Conservation (phyloP, 2,329 filamentous ascomycete species). For the Cytospora schulzeri region DNA sequence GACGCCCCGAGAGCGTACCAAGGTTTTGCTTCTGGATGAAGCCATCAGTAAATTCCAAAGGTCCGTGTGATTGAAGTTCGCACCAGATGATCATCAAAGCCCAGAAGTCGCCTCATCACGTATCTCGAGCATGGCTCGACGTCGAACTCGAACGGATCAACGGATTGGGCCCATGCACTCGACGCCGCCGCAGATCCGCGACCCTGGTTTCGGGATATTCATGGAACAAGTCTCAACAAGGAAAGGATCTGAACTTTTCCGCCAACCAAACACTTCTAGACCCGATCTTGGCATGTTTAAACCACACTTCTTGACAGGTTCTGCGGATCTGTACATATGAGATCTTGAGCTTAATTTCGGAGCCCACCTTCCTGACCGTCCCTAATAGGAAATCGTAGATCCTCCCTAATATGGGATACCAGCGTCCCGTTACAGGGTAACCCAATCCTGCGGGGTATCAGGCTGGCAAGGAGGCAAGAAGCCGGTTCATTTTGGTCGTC, state of each 20-base stretch:
- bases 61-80: conserved; percentile 10
- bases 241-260: conserved; percentile 27
- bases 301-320: conserved; percentile 26
- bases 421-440: neutral
- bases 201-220: conserved; percentile 9
- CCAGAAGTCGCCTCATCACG: neutral
- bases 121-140: neutral
- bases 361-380: conserved; percentile 37
- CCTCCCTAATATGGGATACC: neutral
- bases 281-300: conserved; percentile 28
- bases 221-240: conserved; percentile 18
- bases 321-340: neutral
- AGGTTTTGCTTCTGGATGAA: neutral
- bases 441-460: too few relatives aligned
- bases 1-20: conserved; percentile 8
- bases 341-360: conserved; percentile 32
- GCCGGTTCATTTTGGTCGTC: neutral
- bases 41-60: neutral
- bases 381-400: conserved; percentile 32
- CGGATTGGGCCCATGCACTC: conserved; percentile 1
- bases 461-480: too few relatives aligned
- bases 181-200: neutral
- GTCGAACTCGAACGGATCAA: neutral
- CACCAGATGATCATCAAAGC: conserved; percentile 1
- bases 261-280: conserved; percentile 30